Base-by-base conservation (phyloP, 345 rosid species). In the Arabis hirsuta region DNA sequence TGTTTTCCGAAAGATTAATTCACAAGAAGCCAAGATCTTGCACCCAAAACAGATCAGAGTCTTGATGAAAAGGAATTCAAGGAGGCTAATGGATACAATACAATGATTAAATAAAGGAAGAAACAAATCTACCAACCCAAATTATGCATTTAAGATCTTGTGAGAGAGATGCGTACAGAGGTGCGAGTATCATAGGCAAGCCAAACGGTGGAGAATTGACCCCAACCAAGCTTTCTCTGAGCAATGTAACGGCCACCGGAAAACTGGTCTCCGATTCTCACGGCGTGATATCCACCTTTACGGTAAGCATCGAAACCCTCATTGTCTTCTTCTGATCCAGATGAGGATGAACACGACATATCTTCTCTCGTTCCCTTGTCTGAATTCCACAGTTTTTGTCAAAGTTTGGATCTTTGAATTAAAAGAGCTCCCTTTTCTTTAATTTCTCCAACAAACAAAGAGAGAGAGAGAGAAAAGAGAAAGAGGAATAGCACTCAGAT, bases 161-260 rank as follows among this genome's bases (percentile, higher is more conserved):
- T n/a, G 50, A 26, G 44, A 74, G 62, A 61, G 60, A 50, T 46
- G 55, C 80, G 22, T 83, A 95, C 99, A 67, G 88, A 88, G 48
- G 91, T 80, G 55, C 54, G 87, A 62, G 95, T 88, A 63, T 92
- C 99, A 76, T 86, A 92, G 62, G 99, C 97, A 71, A 96, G 99
- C 99, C 98, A 96, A 26, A 96, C 99, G 62, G 96, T 96, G 24
- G 99, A 96, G 83, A 96, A 96, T 84, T 96, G 87, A 10, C 99
- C 99, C 99, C 99, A 96, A 6, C 99, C 99, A 12, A 96, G 94
- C 82, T 96, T 92, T 83, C 96, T 79, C 79, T 96, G 99, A 38
- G 97, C 94, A 48, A 92, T 81, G 77, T 90, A 92, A 32, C 99
- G 91, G 41, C 98, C 96, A 13, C 82, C 87, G 44, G 85, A 71